Conservation (phyloP, 768 basidiomycete genomes). For the Crassisporium funariophilum region DNA sequence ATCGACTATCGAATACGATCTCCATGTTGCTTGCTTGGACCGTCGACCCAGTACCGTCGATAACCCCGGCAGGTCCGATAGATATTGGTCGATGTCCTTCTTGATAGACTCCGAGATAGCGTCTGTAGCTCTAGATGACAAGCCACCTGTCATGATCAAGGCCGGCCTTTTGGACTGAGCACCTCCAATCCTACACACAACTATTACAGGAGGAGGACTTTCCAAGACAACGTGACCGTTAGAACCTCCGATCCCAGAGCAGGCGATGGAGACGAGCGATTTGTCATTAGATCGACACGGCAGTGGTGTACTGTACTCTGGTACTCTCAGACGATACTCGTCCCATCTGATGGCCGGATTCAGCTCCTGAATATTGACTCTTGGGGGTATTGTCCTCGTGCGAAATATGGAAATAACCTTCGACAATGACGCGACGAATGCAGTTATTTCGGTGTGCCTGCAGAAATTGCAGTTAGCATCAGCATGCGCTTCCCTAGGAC, state of each 20-base stretch:
- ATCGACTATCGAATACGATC: conserved; percentile 34
- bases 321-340: conserved; percentile 37
- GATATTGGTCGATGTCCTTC: conserved; percentile 3
- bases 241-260: conserved; percentile 47
- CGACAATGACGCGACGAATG: conserved; percentile 46
- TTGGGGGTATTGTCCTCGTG: conserved; percentile 38
- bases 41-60: conserved; percentile 30
- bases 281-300: conserved; percentile 20
- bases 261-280: conserved; percentile 40
- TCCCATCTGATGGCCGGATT: conserved; percentile 45
- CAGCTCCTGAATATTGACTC: conserved; percentile 33
- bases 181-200: neutral
- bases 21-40: conserved; percentile 34
- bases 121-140: conserved; percentile 30
- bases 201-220: conserved; percentile 26
- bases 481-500: neutral
- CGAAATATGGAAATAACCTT: conserved; percentile 45
- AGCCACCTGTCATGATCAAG: conserved; percentile 35
- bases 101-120: conserved; percentile 9
- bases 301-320: conserved; percentile 30
- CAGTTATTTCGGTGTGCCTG: conserved; percentile 43
- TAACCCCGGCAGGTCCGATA: conserved; percentile 9
- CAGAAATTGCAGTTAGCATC: conserved; percentile 2
- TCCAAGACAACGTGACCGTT: conserved; percentile 45
- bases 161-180: conserved; percentile 17